Evolutionary conservation across 805 yeast species (phyloP).

Genomic region (Cyberlindnera bimundalis): DNA sequence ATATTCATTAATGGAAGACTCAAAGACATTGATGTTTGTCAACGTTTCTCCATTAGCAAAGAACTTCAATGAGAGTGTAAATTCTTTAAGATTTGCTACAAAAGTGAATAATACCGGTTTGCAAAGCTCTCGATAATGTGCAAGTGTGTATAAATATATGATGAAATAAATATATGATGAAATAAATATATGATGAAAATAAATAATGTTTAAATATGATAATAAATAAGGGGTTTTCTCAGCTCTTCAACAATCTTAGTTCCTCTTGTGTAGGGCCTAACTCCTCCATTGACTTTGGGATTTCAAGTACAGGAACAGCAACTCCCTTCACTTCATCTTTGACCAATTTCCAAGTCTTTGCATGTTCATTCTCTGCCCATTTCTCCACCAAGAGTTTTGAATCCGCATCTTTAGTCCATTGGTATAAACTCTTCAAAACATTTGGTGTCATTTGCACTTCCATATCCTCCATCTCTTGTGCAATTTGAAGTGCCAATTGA

Average conservation of each 20-base stretch:
- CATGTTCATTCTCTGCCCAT: constrained; percentile 37
- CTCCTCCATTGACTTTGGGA: constrained; percentile 11
- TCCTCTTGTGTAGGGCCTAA: constrained; percentile 13
- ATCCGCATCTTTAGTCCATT: constrained; percentile 34
- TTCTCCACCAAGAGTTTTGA: constrained; percentile 17
- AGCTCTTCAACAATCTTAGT: constrained; percentile 15
- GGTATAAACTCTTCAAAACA: constrained; percentile 45
- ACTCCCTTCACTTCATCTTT: constrained; percentile 18
- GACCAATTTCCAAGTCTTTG: constrained; percentile 37
- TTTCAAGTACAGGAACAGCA: constrained; percentile 6
- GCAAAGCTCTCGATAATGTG: too few species aligned
- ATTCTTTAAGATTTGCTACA: constrained; percentile 85
- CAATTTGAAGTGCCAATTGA: constrained; percentile 51
- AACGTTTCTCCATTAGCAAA: constrained; percentile 66
- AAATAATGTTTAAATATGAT: constrained; percentile 3
- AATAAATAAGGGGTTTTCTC: constrained; percentile 1
- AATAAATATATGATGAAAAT: not conserved
- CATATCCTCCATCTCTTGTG: constrained; percentile 44
- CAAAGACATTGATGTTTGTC: constrained; percentile 92
- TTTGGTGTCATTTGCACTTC: constrained; percentile 43
- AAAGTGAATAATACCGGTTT: constrained; percentile 62
- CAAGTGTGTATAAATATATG: too few species aligned
- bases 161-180: too few species aligned
- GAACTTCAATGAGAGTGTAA: constrained; percentile 74
- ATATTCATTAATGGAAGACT: constrained; percentile 77